These are phyloP conservation scores for Phyllosticta citribraziliensis DNA, from an alignment of 2,329 filamentous ascomycete genomes.

Conservation along the genomic window DNA sequence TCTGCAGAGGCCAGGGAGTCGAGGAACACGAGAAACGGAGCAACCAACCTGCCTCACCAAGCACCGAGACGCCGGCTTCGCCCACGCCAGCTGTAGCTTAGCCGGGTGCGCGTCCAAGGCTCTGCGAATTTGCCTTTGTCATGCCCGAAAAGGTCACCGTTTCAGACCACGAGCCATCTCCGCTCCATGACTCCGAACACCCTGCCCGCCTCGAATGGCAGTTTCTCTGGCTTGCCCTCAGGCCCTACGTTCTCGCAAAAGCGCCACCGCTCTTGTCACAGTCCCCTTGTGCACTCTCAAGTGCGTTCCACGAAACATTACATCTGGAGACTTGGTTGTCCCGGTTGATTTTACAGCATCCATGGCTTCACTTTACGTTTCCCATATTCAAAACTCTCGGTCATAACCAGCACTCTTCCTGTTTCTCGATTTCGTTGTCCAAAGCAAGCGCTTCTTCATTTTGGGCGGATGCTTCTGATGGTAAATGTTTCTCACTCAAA, in stretches of 20 bases:
- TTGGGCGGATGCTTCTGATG: not conserved
- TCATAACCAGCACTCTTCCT: not conserved
- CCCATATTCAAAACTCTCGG: not conserved
- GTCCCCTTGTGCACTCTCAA: not conserved
- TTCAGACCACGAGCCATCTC: not conserved
- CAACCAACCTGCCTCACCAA: not conserved
- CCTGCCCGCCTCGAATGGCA: not conserved
- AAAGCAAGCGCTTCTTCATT: not conserved
- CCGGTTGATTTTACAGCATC: not conserved
- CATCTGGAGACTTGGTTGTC: not conserved
- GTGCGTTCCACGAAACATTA: not conserved
- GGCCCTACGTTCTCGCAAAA: not conserved
- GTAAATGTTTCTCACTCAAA: not conserved
- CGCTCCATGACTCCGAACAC: too few species aligned
- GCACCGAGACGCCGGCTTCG: not conserved
- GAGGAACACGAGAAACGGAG: slow-evolving; percentile 32
- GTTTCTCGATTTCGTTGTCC: not conserved
- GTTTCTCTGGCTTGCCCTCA: not conserved
- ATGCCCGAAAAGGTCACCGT: not conserved
- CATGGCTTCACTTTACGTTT: not conserved
- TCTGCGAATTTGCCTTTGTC: not conserved
- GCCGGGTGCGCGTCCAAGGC: not conserved
- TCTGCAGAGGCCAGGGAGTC: slow-evolving; percentile 51
- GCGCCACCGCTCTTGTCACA: not conserved
- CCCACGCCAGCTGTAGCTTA: not conserved